Percentiles rank a stretch among this genome's conserved stretches.
phyloP scores from a whole-genome alignment of 169 alveolate genomes.

The Condylostoma magnum region DNA sequence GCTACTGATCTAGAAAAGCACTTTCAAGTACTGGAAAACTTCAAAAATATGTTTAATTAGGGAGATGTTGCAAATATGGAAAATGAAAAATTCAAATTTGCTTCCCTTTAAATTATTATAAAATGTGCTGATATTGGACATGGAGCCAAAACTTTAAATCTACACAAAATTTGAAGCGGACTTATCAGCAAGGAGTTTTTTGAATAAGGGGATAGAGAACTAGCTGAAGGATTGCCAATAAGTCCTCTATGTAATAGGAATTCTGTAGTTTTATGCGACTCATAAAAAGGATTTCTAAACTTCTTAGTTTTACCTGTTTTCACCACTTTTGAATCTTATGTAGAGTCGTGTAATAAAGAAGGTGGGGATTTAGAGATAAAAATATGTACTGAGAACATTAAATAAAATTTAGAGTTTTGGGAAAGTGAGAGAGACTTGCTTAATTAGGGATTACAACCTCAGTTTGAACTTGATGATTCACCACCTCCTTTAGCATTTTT shows the following conservation, averaged over 20 bases:
- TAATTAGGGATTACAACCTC: too few species aligned
- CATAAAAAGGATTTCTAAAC: constrained; percentile 58
- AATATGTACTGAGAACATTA: neutral
- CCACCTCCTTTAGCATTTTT: too few species aligned
- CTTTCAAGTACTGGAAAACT: constrained; percentile 5
- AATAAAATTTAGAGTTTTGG: neutral
- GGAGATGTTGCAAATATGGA: neutral
- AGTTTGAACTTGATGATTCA: too few species aligned
- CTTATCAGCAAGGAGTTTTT: constrained; percentile 57
- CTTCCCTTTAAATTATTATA: neutral
- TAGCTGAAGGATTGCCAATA: constrained; percentile 46
- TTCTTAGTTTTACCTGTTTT: constrained; percentile 51
- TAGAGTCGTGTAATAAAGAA: neutral
- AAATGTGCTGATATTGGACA: constrained; percentile 38
- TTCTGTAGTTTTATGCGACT: constrained; percentile 44
- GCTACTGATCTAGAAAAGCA: constrained; percentile 35
- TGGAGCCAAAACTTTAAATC: neutral
- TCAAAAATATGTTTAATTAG: neutral
- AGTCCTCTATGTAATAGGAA: constrained; percentile 63
- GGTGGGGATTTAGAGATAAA: neutral
- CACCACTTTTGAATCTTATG: neutral
- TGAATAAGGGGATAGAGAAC: constrained; percentile 72
- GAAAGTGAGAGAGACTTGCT: too few species aligned
- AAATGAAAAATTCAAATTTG: constrained; percentile 6
- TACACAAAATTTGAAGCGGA: constrained; percentile 21